Evolutionary conservation across 2,329 filamentous ascomycete genomes (phyloP).

Genomic region (Pseudopithomyces chartarum): DNA sequence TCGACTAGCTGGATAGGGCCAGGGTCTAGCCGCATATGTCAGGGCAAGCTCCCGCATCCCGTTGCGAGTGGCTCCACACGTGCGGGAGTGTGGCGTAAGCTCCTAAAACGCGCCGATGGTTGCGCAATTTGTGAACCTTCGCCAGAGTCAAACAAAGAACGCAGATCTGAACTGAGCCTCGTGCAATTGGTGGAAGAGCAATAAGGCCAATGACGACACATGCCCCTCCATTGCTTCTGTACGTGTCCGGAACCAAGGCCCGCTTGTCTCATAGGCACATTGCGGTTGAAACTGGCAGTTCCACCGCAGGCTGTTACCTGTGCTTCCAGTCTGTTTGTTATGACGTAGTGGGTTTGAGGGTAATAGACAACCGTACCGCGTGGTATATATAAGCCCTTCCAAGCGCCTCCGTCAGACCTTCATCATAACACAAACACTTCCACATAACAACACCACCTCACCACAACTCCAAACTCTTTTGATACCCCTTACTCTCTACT

Average conservation of each 20-base stretch:
- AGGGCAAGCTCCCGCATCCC: constrained; percentile 4
- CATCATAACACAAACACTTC: constrained; percentile 17
- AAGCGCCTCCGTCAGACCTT: constrained; percentile 5
- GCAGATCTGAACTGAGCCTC: background rate
- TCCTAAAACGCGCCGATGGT: background rate
- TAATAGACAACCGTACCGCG: background rate
- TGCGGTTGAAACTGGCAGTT: constrained; percentile 9
- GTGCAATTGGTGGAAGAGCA: constrained; percentile 4
- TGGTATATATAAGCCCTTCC: constrained; percentile 8
- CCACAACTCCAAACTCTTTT: constrained; percentile 4
- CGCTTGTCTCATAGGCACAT: background rate
- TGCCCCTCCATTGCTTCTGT: background rate
- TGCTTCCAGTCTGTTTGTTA: background rate
- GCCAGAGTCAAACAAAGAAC: constrained; percentile 8
- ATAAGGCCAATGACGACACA: constrained; percentile 11
- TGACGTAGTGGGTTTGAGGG: constrained; percentile 10
- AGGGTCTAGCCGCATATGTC: constrained; percentile 14
- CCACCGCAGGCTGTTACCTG: constrained; percentile 10
- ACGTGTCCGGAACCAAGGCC: constrained; percentile 2
- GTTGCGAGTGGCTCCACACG: constrained; percentile 4
- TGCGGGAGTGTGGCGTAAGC: constrained; percentile 1
- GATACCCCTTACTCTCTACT: background rate
- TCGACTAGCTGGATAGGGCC: background rate
- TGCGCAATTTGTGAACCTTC: constrained; percentile 8
- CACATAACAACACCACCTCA: constrained; percentile 7